Evolutionary conservation across 2,329 filamentous ascomycete species (phyloP).

Genomic region (Exophiala phaeomuriformis): DNA sequence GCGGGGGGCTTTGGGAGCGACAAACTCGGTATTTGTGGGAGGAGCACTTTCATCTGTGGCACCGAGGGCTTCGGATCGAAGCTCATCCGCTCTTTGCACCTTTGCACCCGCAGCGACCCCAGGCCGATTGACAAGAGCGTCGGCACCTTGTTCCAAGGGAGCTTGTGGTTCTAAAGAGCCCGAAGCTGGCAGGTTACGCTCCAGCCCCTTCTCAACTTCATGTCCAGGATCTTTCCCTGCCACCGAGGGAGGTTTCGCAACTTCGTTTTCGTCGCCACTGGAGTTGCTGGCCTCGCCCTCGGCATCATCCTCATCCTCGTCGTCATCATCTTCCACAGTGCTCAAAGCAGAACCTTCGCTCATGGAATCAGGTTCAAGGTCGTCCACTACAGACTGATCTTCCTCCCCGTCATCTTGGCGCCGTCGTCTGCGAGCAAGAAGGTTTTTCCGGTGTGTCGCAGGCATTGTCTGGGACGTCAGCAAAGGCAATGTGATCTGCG

Average conservation of each 20-base stretch:
- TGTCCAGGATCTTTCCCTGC: background rate
- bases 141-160: slow-evolving; percentile 31
- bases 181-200: background rate
- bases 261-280: slow-evolving; percentile 45
- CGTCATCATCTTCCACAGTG: slow-evolving; percentile 52
- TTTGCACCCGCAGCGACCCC: slow-evolving; percentile 46
- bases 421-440: slow-evolving; percentile 40
- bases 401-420: slow-evolving; percentile 46
- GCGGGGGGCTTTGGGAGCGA: slow-evolving; percentile 32
- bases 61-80: slow-evolving; percentile 46
- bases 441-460: slow-evolving; percentile 37
- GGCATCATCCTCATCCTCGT: slow-evolving; percentile 52
- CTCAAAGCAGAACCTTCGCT: slow-evolving; percentile 55
- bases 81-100: slow-evolving; percentile 36
- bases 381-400: slow-evolving; percentile 43
- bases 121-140: slow-evolving; percentile 57
- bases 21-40: background rate
- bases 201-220: background rate
- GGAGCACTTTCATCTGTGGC: slow-evolving; percentile 3
- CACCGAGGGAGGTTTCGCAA: slow-evolving; percentile 21
- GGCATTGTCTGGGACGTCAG: slow-evolving; percentile 33
- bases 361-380: slow-evolving; percentile 54
- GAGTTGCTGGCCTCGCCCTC: slow-evolving; percentile 54
- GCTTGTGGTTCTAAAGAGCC: background rate
- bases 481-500: background rate